A percentile compares a stretch with the other conserved stretches of the same genome.
These are phyloP conservation scores for Gastrolobium villosum DNA, from an alignment of 306 rosid genomes.

Conservation along the genomic window DNA sequence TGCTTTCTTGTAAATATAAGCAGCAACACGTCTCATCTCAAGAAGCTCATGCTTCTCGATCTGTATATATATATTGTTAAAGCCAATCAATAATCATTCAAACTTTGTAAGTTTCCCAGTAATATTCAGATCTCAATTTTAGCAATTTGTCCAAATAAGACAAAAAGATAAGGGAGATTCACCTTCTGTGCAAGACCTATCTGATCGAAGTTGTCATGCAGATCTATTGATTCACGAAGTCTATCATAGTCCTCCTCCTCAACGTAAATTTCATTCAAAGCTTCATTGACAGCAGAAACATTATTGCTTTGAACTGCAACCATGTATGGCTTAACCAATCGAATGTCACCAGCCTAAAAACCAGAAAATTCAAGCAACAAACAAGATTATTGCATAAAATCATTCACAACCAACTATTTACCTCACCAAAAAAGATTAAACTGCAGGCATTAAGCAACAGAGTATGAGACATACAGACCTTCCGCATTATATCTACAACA, in stretches of 20 bases:
- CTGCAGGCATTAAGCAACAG: neutral
- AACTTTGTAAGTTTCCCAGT: constrained; percentile 23
- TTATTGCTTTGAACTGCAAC: constrained; percentile 92
- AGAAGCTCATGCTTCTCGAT: constrained; percentile 90
- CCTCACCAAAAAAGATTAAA: constrained; percentile 2
- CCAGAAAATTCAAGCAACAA: constrained; percentile 23
- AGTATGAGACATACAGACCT: constrained; percentile 57
- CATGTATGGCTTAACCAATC: constrained; percentile 89
- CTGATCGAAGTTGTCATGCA: constrained; percentile 86
- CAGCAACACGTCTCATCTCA: constrained; percentile 95
- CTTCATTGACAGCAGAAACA: constrained; percentile 88
- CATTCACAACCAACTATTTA: constrained; percentile 1
- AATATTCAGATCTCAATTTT: constrained; percentile 46
- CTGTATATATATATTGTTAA: constrained; percentile 49
- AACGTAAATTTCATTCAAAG: constrained; percentile 81
- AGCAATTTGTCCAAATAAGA: constrained; percentile 59
- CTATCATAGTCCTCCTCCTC: constrained; percentile 92
- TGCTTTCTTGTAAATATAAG: constrained; percentile 85
- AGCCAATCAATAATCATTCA: constrained; percentile 23
- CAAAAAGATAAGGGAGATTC: neutral
- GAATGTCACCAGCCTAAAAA: constrained; percentile 79
- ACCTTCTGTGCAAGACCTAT: constrained; percentile 92
- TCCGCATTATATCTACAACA: constrained; percentile 86
- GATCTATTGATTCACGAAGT: constrained; percentile 83
- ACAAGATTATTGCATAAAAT: neutral